Evolutionary conservation across 768 basidiomycete species (phyloP).

Genomic region (Boletus coccyginus): DNA sequence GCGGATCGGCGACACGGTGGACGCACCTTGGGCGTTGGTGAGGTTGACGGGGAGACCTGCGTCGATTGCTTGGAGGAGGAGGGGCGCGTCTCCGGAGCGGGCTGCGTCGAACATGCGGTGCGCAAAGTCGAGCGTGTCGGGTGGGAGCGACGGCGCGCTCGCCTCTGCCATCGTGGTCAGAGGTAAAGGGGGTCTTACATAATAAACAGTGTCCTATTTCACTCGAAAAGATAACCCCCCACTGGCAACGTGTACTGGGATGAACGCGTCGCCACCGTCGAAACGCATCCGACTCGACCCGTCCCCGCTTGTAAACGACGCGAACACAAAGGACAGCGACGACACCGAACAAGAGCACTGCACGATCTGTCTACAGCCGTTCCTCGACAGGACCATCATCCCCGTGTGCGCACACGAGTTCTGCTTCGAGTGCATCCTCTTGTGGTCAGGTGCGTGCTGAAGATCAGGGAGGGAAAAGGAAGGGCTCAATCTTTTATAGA

Average conservation of each 20-base stretch:
- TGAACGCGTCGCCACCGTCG: conserved; percentile 17
- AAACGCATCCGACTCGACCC: conserved; percentile 41
- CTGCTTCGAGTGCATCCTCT: conserved; percentile 85
- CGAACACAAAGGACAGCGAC: neutral
- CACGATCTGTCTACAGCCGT: conserved; percentile 79
- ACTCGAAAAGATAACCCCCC: no score
- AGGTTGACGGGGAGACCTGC: conserved; percentile 71
- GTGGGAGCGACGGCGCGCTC: conserved; percentile 20
- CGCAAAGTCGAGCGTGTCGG: conserved; percentile 48
- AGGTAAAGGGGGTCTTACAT: no score
- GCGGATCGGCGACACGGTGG: no score
- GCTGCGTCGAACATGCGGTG: conserved; percentile 76
- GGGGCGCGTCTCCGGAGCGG: conserved; percentile 49
- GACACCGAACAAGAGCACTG: conserved; percentile 45
- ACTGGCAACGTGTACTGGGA: neutral
- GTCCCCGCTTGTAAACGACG: conserved; percentile 5
- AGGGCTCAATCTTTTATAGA: conserved; percentile 35
- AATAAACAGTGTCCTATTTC: no score
- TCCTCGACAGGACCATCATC: conserved; percentile 77
- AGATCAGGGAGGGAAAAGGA: no score
- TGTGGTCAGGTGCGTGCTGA: conserved; percentile 71
- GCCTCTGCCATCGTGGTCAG: no score
- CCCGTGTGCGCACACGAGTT: conserved; percentile 90
- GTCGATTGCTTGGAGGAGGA: conserved; percentile 60
- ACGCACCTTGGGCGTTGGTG: conserved; percentile 65